phyloP scores from a whole-genome alignment of 2,329 filamentous ascomycete species.

The Botryotinia globosa region DNA sequence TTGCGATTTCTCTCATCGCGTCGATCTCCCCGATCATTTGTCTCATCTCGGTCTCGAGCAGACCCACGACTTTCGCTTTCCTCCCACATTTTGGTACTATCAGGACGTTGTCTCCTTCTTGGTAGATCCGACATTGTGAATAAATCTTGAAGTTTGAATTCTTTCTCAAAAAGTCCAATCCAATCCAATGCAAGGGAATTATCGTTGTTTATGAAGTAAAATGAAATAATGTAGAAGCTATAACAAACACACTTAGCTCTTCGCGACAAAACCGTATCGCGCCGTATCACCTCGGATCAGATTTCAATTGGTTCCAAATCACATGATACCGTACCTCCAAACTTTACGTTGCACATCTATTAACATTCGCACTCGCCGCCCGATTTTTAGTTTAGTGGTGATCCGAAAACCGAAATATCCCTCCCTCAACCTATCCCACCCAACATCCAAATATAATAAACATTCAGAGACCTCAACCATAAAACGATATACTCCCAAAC shows the following conservation, averaged over 20 bases:
- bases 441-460: background rate
- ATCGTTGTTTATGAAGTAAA: background rate
- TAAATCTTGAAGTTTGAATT: background rate
- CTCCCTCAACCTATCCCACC: background rate
- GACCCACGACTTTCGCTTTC: constrained; percentile 40
- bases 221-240: background rate
- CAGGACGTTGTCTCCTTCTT: constrained; percentile 50
- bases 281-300: background rate
- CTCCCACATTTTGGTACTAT: constrained; percentile 63
- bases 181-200: background rate
- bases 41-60: constrained; percentile 42
- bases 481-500: too few species aligned
- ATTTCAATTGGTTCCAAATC: background rate
- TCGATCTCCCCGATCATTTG: constrained; percentile 40
- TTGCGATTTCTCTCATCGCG: constrained; percentile 37
- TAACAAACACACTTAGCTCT: background rate
- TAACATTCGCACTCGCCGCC: background rate
- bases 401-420: background rate
- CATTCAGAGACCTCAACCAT: background rate
- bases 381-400: background rate
- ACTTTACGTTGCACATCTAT: background rate
- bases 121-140: constrained; percentile 51
- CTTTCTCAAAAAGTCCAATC: background rate
- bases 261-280: background rate
- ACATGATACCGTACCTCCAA: background rate